Percentiles rank a stretch among this genome's conserved stretches.
phyloP scores from a whole-genome alignment of 2,329 filamentous ascomycete genomes.

The Microdochium bolleyi region DNA sequence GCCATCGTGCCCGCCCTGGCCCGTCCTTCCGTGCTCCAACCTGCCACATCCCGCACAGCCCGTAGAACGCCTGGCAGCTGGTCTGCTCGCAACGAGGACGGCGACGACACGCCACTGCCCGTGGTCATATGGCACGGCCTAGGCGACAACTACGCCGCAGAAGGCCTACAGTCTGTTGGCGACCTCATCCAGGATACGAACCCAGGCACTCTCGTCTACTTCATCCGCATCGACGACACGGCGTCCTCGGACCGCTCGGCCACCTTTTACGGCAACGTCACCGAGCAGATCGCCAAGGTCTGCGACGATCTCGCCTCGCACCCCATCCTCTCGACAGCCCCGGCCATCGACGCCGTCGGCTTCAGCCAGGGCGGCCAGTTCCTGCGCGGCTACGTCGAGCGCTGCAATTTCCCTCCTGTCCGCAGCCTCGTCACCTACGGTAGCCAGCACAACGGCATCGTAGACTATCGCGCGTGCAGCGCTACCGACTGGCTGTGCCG shows the following conservation, averaged over 20 bases:
- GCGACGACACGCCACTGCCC: slow-evolving; percentile 65
- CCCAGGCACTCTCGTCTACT: slow-evolving; percentile 79
- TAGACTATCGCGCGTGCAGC: slow-evolving; percentile 69
- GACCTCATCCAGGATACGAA: slow-evolving; percentile 64
- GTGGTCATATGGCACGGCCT: slow-evolving; percentile 90
- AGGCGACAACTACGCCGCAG: slow-evolving; percentile 66
- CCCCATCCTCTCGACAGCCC: slow-evolving; percentile 72
- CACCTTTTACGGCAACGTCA: slow-evolving; percentile 88
- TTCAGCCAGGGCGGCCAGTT: slow-evolving; percentile 97
- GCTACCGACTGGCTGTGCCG: slow-evolving; percentile 72
- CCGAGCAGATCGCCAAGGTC: slow-evolving; percentile 65
- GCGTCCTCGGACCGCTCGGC: slow-evolving; percentile 65
- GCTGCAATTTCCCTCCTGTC: slow-evolving; percentile 71
- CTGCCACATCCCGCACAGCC: slow-evolving; percentile 1
- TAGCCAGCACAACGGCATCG: slow-evolving; percentile 87
- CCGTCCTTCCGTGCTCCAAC: slow-evolving; percentile 1
- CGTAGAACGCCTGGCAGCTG: neutral
- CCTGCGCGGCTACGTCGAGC: slow-evolving; percentile 81
- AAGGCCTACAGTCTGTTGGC: slow-evolving; percentile 66
- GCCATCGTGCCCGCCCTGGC: slow-evolving; percentile 8
- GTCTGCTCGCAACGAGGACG: slow-evolving; percentile 21
- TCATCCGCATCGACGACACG: slow-evolving; percentile 63
- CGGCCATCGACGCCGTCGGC: slow-evolving; percentile 81
- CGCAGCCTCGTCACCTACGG: slow-evolving; percentile 81
- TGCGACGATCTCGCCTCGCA: slow-evolving; percentile 71